Conservation (phyloP, 768 basidiomycete genomes). For the Agrocybe chaxingu region DNA sequence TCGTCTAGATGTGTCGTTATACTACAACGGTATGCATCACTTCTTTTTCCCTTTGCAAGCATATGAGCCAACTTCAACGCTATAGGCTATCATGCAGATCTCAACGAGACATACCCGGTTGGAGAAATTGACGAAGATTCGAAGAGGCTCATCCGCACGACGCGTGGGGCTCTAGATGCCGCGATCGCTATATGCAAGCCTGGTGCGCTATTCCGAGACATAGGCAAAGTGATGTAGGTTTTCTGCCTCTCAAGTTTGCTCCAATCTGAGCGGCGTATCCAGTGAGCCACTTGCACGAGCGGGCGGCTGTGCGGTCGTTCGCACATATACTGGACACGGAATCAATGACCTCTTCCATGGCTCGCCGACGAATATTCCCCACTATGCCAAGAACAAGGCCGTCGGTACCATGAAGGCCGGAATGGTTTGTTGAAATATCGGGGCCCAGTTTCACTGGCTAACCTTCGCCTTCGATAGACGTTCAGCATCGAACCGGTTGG, state of each 20-base stretch:
- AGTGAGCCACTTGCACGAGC: slow-evolving; percentile 85
- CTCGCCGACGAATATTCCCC: slow-evolving; percentile 78
- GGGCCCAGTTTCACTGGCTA: background rate
- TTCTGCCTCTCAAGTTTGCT: slow-evolving; percentile 1
- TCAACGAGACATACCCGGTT: slow-evolving; percentile 92
- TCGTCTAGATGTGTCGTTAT: slow-evolving; percentile 72
- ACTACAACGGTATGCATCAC: slow-evolving; percentile 58
- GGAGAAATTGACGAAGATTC: slow-evolving; percentile 83
- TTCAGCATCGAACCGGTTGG: slow-evolving; percentile 80
- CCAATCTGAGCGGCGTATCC: slow-evolving; percentile 2
- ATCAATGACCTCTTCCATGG: slow-evolving; percentile 84
- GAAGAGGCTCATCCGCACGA: slow-evolving; percentile 74
- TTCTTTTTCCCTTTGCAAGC: background rate
- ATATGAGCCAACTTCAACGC: slow-evolving; percentile 5
- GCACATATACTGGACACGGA: slow-evolving; percentile 90
- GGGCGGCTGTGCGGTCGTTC: slow-evolving; percentile 86
- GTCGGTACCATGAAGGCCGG: slow-evolving; percentile 92
- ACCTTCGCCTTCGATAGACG: slow-evolving; percentile 28
- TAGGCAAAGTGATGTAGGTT: slow-evolving; percentile 84
- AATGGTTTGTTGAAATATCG: slow-evolving; percentile 55
- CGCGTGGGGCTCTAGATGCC: slow-evolving; percentile 82
- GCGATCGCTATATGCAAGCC: slow-evolving; percentile 94
- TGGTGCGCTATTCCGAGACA: slow-evolving; percentile 83
- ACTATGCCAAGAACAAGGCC: slow-evolving; percentile 93
- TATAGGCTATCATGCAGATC: slow-evolving; percentile 85